These are phyloP conservation scores for Ceratobasidium sp. DNA, from an alignment of 1,284 basidiomycete species.

Conservation along the genomic window DNA sequence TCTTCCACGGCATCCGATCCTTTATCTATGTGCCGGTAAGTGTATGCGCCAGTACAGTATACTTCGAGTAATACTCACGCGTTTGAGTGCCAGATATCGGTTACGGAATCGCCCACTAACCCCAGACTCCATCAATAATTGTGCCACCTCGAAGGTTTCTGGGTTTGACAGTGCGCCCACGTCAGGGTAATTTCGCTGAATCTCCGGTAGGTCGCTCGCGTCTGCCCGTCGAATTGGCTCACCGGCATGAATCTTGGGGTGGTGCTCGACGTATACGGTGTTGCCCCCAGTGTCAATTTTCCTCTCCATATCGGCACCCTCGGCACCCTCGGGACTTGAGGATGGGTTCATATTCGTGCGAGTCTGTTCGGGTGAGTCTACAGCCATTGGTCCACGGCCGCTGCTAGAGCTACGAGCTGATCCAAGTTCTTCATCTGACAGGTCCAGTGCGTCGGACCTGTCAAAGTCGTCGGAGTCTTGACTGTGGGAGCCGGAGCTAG, in stretches of 20 bases:
- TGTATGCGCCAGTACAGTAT: background rate
- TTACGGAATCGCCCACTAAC: background rate
- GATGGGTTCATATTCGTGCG: background rate
- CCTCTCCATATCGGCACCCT: background rate
- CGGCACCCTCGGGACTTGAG: background rate
- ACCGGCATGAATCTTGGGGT: background rate
- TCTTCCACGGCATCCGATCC: background rate
- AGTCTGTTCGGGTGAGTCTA: background rate
- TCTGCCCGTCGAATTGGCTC: background rate
- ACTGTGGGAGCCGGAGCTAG: background rate
- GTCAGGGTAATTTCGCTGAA: background rate
- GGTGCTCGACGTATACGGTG: background rate
- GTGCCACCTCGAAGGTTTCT: background rate
- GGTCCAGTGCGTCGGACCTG: background rate
- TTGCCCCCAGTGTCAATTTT: background rate
- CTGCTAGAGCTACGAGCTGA: background rate
- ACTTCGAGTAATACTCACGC: conserved; percentile 6
- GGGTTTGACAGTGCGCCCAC: background rate
- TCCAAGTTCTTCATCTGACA: background rate
- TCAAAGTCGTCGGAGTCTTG: background rate
- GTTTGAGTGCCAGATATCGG: background rate
- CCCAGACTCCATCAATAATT: background rate
- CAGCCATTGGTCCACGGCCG: background rate
- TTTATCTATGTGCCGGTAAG: background rate
- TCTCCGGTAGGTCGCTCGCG: background rate